Evolutionary conservation across 163 green algal species (phyloP), one percentile per base, ranked within the genome.

Genomic region (Trebouxia gelatinosa): DNA sequence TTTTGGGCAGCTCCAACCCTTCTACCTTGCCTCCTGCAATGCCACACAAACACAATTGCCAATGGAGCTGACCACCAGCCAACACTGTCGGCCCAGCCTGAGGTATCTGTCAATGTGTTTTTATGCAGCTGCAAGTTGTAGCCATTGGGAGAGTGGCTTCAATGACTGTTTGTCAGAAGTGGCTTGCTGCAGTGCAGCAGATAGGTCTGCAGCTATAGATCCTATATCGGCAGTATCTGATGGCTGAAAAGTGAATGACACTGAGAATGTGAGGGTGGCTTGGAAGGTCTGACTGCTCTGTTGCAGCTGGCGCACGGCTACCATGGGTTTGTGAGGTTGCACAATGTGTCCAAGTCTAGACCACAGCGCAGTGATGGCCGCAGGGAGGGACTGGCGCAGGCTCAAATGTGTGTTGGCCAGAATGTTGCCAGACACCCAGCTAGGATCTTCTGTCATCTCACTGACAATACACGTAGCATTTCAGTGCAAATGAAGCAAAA

Each of bases 21-120:
- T 89, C 38, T 32, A 98, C 77, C 40, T 90, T 88, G 58, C 94
- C 94, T 61, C 90, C 86, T 89, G 82, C 76, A 79, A 0, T 29
- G 29, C 51, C n/a, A 50, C n/a, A 29, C 29, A 40, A 48, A 23
- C 48, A 29, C 48, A 19, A 19, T 59, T 59, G n/a, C n/a, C n/a
- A n/a, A n/a, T n/a, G n/a, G n/a, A n/a, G n/a, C n/a, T 17, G 64
- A 40, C 6, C 28, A 21, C 34, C n/a, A 4, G 64, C 6, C n/a
- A n/a, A n/a, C n/a, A n/a, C n/a, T n/a, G n/a, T n/a, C n/a, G n/a
- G n/a, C n/a, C n/a, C n/a, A n/a, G n/a, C n/a, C n/a, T n/a, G n/a
- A n/a, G n/a, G n/a, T n/a, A n/a, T n/a, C n/a, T n/a, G n/a, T n/a
- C n/a, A n/a, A n/a, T n/a, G n/a, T n/a, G n/a, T n/a, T n/a, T n/a